Evolutionary conservation across 2,329 filamentous ascomycete species (phyloP), one percentile per base, ranked within the genome.

Genomic region (Aspergillus eucalypticola): DNA sequence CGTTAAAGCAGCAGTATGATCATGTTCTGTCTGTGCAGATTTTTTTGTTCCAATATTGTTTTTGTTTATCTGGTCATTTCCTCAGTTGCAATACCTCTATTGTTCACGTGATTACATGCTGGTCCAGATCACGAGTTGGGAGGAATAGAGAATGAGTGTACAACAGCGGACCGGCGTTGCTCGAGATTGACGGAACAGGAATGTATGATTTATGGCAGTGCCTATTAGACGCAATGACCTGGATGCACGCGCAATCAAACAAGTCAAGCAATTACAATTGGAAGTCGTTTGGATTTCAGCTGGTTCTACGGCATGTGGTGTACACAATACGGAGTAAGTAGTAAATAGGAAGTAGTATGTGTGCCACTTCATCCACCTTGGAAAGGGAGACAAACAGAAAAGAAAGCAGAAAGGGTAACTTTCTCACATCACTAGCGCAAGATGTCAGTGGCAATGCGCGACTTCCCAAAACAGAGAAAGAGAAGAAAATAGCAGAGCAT

Each of bases 1-100:
- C 38, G 58, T 29, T 10, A 62, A 56, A 53, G 23, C 63, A 23
- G 19, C 19, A 32, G 54, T 48, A 23, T 59, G 46, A 39, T 48
- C 27, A 42, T 54, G 38, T 32, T 32, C 19, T 13, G 25, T 46
- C 29, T 21, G 42, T 5, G 32, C 32, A 6, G 32, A 8, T 50
- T 27, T 50, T 29, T 52, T 39, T 38, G 29, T 50, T 32, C n/a
- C 8, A 41, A 19, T 52, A 19, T 39, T 46, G 51, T 27, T 19
- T 48, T 41, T 41, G 11, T 27, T 44, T 52, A n/a, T 44, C 19
- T 25, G 38, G 19, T 23, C 19, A 15, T 25, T 54, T 17, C 15
- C 39, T 44, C 25, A 17, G 32, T 35, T 32, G 27, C 29, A n/a
- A 55, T 55, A 44, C 42, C 39, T 21, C 41, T 27, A 44, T 44